Evolutionary conservation across 1,284 basidiomycete genomes (phyloP), one percentile per base, ranked within the genome.

Genomic region (Pholiota adiposa): DNA sequence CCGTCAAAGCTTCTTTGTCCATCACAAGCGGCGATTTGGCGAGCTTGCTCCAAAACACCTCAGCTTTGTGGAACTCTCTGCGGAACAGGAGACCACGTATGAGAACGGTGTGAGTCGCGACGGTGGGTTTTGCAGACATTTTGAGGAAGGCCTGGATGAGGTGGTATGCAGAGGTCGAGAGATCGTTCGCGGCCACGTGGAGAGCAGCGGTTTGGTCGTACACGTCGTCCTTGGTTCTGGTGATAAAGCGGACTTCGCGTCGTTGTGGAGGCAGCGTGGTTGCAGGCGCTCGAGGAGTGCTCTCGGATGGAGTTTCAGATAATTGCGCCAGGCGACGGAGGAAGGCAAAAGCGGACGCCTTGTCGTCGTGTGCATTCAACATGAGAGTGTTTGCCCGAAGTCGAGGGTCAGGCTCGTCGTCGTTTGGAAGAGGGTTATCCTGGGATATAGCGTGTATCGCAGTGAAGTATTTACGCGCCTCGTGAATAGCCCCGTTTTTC

Each of bases 21-120:
- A 90, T 66, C 19, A 63, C 62, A 33, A 77, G 58, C 12, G 71
- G 75, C 29, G 69, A 72, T 25, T 69, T 67, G 2, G 75, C 56
- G 6, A 84, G 74, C 41, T 75, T 72, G 16, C 74, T 68, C 81
- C 86, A 88, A 19, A 83, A 71, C 1, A 67, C 67, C 27, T 76
- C 67, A 0, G 86, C 85, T 0, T 73, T 69, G 3, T 65, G 56
- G 54, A 70, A 75, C 21, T 74, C 73, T 21, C 72, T 63, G 46
- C 82, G 79, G 1, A 67, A 68, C 9, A 87, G 63, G 8, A 90
- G 74, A 0, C 82, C 84, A 23, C 79, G 79, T 31, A 90, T 78
- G 51, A 87, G 70, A 23, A 84, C 72, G 11, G 83, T 84, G 44
- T 79, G 75, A 0, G 78, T 75, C 0, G 72, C 77, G 8, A 79